Base-by-base conservation (phyloP, 1,284 basidiomycete species). In the Cryptococcus hybrid region DNA sequence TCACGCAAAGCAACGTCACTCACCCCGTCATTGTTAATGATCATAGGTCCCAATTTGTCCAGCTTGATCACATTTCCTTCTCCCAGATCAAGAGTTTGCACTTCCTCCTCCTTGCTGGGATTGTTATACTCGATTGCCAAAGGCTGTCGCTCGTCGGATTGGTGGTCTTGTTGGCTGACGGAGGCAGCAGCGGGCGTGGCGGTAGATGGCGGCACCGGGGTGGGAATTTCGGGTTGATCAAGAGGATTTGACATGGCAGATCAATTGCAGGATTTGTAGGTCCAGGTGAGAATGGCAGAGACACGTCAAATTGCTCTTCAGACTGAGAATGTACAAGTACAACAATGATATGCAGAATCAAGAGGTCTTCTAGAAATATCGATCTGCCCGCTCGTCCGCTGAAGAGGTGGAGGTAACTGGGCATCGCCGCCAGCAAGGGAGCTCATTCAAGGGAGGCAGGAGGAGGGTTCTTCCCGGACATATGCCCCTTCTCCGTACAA, bases 11-110 rank as follows among this genome's bases (percentile, higher is more conserved):
- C 12, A 37, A 18, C 3, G 34, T 9, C 13, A 73, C 75, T 63
- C 58, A 78, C 76, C 1, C 75, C 75, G 47, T 78, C 76, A n/a
- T 69, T 68, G 59, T 78, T 77, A 52, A 78, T 67, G 52, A 78
- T 76, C 70, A 78, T 73, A 0, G 77, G 77, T 6, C 77, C 77
- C 1, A 78, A 63, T 37, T 59, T 64, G 57, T 78, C 77, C 0
- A 78, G 62, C 63, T 75, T 73, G 50, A 78, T 60, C 1, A 68
- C 60, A 47, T 68, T 65, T n/a, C 71, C 73, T 51, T 69, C 67
- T 18, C 67, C 67, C 34, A 78, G 56, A 54, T 77, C 68, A 37
- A 78, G 55, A 1, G 56, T 57, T 0, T 67, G 57, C 11, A 68
- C 52, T n/a, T 57, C 65, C 7, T 66, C 64, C 49, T 18, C 55